Percentiles rank a stretch among this genome's conserved stretches.
Conservation (phyloP, 2,329 filamentous ascomycete species). For the Hypoxylon sp. region DNA sequence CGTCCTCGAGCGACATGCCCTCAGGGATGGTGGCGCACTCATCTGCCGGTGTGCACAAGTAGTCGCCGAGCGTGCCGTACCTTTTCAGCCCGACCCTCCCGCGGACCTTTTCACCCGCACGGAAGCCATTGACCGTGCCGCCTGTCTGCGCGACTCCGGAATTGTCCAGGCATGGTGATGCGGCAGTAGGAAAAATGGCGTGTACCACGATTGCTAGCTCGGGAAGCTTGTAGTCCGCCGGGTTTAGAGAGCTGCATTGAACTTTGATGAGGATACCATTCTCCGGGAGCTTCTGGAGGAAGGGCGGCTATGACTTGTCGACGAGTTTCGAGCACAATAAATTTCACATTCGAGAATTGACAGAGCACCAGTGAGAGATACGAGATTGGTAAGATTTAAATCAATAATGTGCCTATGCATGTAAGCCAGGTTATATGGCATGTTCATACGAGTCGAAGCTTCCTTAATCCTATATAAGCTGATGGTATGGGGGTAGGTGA, state of each 20-base stretch:
- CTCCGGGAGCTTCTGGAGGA: conserved; percentile 52
- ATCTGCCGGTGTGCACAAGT: conserved; percentile 51
- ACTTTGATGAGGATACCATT: conserved; percentile 69
- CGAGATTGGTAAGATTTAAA: neutral
- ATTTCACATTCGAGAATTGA: neutral
- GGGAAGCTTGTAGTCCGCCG: conserved; percentile 73
- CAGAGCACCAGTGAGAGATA: neutral
- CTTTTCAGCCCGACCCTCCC: conserved; percentile 53
- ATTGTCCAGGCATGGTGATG: conserved; percentile 65
- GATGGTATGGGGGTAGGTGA: too few species aligned
- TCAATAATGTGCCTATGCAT: neutral
- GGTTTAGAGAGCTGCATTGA: conserved; percentile 67
- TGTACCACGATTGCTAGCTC: conserved; percentile 61
- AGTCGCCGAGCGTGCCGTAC: conserved; percentile 60
- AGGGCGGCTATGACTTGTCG: conserved; percentile 58
- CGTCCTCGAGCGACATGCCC: conserved; percentile 58
- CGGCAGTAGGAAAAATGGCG: conserved; percentile 57
- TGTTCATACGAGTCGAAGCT: conserved; percentile 1
- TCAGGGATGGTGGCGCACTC: conserved; percentile 58
- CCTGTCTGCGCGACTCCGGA: conserved; percentile 57
- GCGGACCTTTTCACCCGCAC: conserved; percentile 60
- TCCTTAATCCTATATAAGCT: neutral
- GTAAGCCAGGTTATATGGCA: conserved; percentile 17
- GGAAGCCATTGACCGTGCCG: conserved; percentile 47
- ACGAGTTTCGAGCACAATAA: conserved; percentile 59